Conservation (phyloP, 148 eudicot species). For the Rhododendron griersonianum region DNA sequence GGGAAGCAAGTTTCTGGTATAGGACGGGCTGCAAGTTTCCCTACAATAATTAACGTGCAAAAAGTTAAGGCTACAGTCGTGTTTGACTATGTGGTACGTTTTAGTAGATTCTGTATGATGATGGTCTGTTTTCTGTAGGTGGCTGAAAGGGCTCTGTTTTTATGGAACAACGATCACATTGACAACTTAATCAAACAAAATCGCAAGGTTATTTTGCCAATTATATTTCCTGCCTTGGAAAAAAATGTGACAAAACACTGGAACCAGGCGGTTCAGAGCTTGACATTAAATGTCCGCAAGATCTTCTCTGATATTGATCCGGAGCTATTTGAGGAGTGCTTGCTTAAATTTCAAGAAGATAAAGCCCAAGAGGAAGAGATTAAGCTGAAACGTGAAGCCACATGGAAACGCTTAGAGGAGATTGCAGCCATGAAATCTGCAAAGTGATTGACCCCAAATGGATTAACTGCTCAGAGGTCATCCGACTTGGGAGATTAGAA, state of each 20-base stretch:
- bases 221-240: conserved; percentile 41
- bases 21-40: not conserved
- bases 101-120: not conserved
- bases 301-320: conserved; percentile 37
- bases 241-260: conserved; percentile 38
- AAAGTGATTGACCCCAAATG: conserved; percentile 20
- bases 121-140: conserved; percentile 20
- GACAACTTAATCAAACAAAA: conserved; percentile 40
- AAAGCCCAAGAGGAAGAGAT: conserved; percentile 25
- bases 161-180: conserved; percentile 48
- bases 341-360: conserved; percentile 25
- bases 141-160: conserved; percentile 43
- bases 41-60: not conserved
- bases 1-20: not conserved
- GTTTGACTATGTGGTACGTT: not conserved
- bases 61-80: not conserved
- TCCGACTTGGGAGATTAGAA: conserved; percentile 16
- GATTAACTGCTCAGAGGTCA: conserved; percentile 11
- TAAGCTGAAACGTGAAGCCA: conserved; percentile 24
- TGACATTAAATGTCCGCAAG: conserved; percentile 40
- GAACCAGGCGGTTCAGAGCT: conserved; percentile 46
- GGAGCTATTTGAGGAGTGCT: conserved; percentile 46
- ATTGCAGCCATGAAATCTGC: conserved; percentile 37
- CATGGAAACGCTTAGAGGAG: conserved; percentile 50
- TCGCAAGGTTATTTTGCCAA: conserved; percentile 40